A percentile compares a stretch with the other conserved stretches of the same genome.
Evolutionary conservation across 164 flowering plant genomes (phyloP).

Genomic region (Vitis riparia): DNA sequence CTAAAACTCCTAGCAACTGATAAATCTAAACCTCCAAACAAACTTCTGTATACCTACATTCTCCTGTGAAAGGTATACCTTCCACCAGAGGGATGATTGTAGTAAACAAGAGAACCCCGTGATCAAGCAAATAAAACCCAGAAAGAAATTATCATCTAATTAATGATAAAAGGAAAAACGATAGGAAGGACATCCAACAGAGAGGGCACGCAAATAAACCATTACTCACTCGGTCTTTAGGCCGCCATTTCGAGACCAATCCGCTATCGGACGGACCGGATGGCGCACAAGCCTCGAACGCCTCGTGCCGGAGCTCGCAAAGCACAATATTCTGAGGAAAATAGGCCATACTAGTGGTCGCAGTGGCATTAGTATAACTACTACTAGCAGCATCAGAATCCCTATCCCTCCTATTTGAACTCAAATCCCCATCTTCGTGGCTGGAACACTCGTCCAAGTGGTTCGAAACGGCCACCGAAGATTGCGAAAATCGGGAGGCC

Average conservation of each 20-base stretch:
- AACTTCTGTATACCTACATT: too few relatives aligned
- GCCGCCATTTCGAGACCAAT: slow-evolving; percentile 86
- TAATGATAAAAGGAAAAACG: background rate
- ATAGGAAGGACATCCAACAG: background rate
- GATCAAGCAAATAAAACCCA: background rate
- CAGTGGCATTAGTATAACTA: slow-evolving; percentile 34
- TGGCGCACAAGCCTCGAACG: slow-evolving; percentile 64
- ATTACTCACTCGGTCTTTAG: slow-evolving; percentile 74
- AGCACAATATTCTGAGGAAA: slow-evolving; percentile 73
- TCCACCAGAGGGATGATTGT: too few relatives aligned
- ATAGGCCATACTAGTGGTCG: slow-evolving; percentile 66
- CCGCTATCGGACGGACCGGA: slow-evolving; percentile 77
- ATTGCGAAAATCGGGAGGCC: slow-evolving; percentile 79
- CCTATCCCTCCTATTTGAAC: slow-evolving; percentile 45
- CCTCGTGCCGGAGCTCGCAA: slow-evolving; percentile 81
- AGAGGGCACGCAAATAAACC: background rate
- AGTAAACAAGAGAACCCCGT: too few relatives aligned
- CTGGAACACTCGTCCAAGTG: slow-evolving; percentile 55
- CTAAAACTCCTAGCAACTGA: too few relatives aligned
- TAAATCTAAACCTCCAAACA: too few relatives aligned
- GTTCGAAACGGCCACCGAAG: slow-evolving; percentile 49
- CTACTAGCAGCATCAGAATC: slow-evolving; percentile 59
- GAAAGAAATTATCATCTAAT: background rate
- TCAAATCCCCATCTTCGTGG: slow-evolving; percentile 31
- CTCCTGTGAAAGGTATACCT: too few relatives aligned